Conservation (phyloP, 2,329 filamentous ascomycete species). For the Hypoxylon sp. region DNA sequence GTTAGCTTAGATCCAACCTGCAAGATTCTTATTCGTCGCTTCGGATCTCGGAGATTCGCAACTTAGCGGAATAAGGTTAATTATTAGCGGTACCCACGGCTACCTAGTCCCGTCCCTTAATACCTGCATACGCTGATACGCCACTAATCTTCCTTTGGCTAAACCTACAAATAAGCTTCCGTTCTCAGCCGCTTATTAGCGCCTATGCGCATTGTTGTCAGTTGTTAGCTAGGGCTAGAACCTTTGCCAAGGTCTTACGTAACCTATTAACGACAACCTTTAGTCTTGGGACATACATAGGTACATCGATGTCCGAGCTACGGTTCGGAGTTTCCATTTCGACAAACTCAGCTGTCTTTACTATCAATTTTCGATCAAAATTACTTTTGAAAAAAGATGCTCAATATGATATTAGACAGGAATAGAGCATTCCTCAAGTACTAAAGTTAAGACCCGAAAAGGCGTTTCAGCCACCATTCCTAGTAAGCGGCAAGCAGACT, state of each 20-base stretch:
- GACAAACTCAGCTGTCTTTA: not conserved
- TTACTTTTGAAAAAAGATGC: conserved; percentile 8
- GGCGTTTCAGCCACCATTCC: conserved; percentile 1
- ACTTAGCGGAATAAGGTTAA: conserved; percentile 26
- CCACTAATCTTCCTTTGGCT: too few relatives aligned
- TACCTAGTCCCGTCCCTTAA: too few relatives aligned
- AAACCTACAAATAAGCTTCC: conserved; percentile 19
- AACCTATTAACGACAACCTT: conserved; percentile 8
- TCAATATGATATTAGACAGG: not conserved
- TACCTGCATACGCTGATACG: too few relatives aligned
- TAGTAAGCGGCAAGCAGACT: conserved; percentile 1
- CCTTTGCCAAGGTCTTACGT: conserved; percentile 16
- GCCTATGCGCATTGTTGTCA: conserved; percentile 9
- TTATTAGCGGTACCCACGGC: not conserved
- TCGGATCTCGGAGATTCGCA: conserved; percentile 44
- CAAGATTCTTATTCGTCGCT: conserved; percentile 7
- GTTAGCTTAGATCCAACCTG: conserved; percentile 13
- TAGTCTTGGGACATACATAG: not conserved
- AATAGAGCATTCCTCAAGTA: not conserved
- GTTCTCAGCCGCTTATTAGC: conserved; percentile 3
- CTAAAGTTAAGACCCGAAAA: conserved; percentile 1
- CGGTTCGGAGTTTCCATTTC: conserved; percentile 36
- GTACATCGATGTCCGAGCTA: conserved; percentile 33
- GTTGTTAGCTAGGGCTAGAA: conserved; percentile 3
- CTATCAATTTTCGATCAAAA: conserved; percentile 15